These are phyloP conservation scores for Gamarada debralockiae DNA, from an alignment of 495 filamentous ascomycete genomes.

Conservation along the genomic window DNA sequence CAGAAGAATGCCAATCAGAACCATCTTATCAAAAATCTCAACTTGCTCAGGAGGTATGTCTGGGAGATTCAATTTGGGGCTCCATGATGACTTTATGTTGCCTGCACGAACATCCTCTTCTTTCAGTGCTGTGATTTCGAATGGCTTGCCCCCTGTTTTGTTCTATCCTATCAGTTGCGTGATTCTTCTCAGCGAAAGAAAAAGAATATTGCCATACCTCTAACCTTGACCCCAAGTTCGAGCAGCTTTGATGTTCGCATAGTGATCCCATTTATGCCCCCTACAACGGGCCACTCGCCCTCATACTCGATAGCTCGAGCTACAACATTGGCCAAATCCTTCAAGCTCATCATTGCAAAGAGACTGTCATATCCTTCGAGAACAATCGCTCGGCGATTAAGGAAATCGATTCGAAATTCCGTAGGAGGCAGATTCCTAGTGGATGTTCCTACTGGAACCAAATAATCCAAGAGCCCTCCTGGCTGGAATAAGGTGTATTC, in stretches of 20 bases:
- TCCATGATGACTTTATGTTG: slow-evolving; percentile 2
- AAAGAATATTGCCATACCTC: too few species aligned
- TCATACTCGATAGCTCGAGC: slow-evolving; percentile 47
- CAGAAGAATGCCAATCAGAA: not conserved
- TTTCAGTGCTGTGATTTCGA: not conserved
- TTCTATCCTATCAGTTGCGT: too few species aligned
- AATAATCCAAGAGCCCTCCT: slow-evolving; percentile 48
- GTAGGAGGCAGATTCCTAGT: slow-evolving; percentile 38
- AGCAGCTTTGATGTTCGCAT: slow-evolving; percentile 38
- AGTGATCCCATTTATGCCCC: slow-evolving; percentile 45
- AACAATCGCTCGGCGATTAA: slow-evolving; percentile 41
- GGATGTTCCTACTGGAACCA: slow-evolving; percentile 42
- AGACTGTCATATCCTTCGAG: slow-evolving; percentile 38
- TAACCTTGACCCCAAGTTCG: slow-evolving; percentile 39
- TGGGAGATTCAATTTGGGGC: not conserved
- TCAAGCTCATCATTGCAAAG: slow-evolving; percentile 41
- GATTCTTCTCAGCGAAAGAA: too few species aligned
- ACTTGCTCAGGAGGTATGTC: not conserved
- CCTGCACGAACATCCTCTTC: slow-evolving; percentile 6
- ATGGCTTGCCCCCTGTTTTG: not conserved
- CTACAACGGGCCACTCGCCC: slow-evolving; percentile 50
- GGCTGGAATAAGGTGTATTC: slow-evolving; percentile 55
- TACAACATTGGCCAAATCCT: slow-evolving; percentile 41
- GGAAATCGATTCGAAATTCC: slow-evolving; percentile 38
- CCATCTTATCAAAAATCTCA: not conserved